Evolutionary conservation across 305 asterid genomes (phyloP), one percentile per base, ranked within the genome.

Genomic region (Petunia hybrid): DNA sequence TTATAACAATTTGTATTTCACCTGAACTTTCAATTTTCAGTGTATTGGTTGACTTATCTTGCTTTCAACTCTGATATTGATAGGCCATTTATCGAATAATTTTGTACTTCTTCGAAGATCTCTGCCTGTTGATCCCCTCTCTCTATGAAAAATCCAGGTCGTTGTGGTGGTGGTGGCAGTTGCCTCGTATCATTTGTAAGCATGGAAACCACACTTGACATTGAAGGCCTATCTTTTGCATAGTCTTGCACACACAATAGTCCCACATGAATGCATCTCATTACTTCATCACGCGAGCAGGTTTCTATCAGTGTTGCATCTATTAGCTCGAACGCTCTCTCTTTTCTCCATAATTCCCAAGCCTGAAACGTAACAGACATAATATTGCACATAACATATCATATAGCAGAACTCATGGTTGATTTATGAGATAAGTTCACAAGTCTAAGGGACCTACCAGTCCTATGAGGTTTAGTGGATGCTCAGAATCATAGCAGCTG

Each of bases 171-270:
- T 22, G 57, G 70, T 43, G 74, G 81, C 45, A 9, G 81, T 65
- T 62, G 10, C 39, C 5, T 65, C 5, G n/a, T 62, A 45, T 61
- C 60, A 6, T 68, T 80, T 5, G 65, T n/a, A 56, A 84, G 80
- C 80, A 80, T 84, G 36, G 63, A 16, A 35, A 80, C 59, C 10
- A 80, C 82, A 35, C n/a, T 13, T 5, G 86, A 76, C 80, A 84
- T 80, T 7, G 84, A 66, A 59, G 86, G 86, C 60, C 84, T 77
- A 53, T 84, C 80, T 31, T 60, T 56, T 13, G 86, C 84, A 69
- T 59, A 31, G 1, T 84, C 84, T 84, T 84, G 80, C 13, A 80
- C 86, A 41, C 84, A 84, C 41, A 84, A 60, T 0, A 84, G 46
- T 3, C 86, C 82, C 4, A 76, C 76, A 16, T 84, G 84, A 40